Percentiles rank a stretch among this genome's conserved stretches.
phyloP scores from a whole-genome alignment of 176 grass and related monocot genomes.

The Zea mays region DNA sequence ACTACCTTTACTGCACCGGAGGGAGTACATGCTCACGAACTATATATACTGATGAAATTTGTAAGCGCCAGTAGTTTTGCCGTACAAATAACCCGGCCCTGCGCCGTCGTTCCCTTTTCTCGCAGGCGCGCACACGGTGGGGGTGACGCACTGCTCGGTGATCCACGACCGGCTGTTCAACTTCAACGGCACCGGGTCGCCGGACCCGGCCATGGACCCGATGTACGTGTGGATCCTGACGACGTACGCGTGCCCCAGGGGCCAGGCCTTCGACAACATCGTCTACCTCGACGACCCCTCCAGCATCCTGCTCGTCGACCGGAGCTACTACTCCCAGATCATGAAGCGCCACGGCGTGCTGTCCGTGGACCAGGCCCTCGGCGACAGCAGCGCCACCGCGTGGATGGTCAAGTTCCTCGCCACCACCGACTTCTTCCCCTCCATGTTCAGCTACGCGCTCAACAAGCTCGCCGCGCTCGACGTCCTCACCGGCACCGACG shows the following conservation, averaged over 20 bases:
- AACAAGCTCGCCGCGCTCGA: conserved; percentile 62
- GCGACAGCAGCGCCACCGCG: conserved; percentile 36
- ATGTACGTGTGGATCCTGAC: conserved; percentile 38
- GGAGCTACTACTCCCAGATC: conserved; percentile 68
- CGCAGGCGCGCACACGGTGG: conserved; percentile 78
- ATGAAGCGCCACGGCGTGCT: conserved; percentile 52
- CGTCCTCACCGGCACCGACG: conserved; percentile 62
- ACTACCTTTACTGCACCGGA: too few relatives aligned
- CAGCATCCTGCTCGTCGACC: conserved; percentile 54
- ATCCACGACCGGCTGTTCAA: conserved; percentile 58
- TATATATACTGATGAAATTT: too few relatives aligned
- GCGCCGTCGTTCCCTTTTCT: too few relatives aligned
- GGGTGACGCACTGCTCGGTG: conserved; percentile 79
- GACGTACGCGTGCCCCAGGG: conserved; percentile 42
- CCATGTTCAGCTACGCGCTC: conserved; percentile 60
- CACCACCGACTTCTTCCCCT: conserved; percentile 44
- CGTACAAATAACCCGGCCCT: too few relatives aligned
- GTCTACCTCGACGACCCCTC: conserved; percentile 69
- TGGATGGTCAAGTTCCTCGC: conserved; percentile 51
- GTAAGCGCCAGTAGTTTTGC: too few relatives aligned
- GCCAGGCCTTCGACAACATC: conserved; percentile 41
- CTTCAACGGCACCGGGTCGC: conserved; percentile 51
- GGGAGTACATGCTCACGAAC: too few relatives aligned
- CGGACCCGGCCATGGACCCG: conserved; percentile 70
- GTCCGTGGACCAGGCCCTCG: conserved; percentile 61